Evolutionary conservation across 2,329 filamentous ascomycete species (phyloP).

Genomic region (Taxawa tesnikishii): DNA sequence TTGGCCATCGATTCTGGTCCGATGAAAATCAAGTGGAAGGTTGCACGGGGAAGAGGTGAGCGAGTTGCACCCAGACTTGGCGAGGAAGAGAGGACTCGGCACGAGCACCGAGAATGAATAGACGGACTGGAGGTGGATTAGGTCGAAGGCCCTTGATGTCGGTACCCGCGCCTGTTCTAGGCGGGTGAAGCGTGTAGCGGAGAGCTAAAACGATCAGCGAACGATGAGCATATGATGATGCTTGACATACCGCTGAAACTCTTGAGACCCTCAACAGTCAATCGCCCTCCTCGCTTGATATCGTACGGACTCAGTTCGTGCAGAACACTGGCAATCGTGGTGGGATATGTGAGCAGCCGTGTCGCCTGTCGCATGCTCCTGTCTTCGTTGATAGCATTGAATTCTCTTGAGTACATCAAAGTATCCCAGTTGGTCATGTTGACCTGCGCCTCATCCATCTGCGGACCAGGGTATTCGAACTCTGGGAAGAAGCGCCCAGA

Average conservation of each 20-base stretch:
- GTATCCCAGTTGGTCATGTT: conserved; percentile 99
- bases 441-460: conserved; percentile 83
- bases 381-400: conserved; percentile 81
- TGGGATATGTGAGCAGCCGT: conserved; percentile 80
- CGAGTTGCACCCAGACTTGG: conserved; percentile 84
- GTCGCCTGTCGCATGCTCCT: conserved; percentile 88
- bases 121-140: conserved; percentile 73
- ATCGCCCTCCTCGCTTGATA: conserved; percentile 58
- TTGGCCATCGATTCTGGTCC: conserved; percentile 94
- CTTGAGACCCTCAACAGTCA: conserved; percentile 83
- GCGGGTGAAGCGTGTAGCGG: conserved; percentile 86
- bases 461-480: conserved; percentile 78
- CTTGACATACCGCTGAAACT: conserved; percentile 74
- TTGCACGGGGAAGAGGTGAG: conserved; percentile 89
- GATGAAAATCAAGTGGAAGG: conserved; percentile 86
- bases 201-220: conserved; percentile 45
- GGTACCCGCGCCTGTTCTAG: conserved; percentile 60
- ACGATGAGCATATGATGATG: not conserved
- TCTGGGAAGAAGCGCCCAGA: conserved; percentile 89
- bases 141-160: conserved; percentile 69
- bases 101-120: conserved; percentile 88
- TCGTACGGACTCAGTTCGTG: conserved; percentile 92
- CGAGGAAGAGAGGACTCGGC: conserved; percentile 95
- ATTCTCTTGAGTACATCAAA: conserved; percentile 83
- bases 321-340: conserved; percentile 81